Percentiles rank a stretch among this genome's conserved stretches.
Conservation (phyloP, 2,329 filamentous ascomycete genomes). For the Ciborinia camelliae region DNA sequence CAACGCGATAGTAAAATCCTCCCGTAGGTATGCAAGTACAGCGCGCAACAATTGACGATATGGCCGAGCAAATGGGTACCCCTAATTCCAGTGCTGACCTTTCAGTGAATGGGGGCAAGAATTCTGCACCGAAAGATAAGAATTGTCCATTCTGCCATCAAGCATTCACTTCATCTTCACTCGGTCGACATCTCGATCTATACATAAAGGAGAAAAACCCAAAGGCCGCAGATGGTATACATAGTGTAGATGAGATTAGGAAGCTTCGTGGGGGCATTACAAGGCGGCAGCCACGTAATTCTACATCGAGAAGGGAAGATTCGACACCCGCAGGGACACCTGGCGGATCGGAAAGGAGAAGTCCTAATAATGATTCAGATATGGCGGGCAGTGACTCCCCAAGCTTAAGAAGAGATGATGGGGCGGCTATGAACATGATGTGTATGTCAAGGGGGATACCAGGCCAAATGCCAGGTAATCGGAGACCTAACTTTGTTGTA, state of each 20-base stretch:
- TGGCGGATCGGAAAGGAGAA: slow-evolving; percentile 40
- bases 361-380: slow-evolving; percentile 36
- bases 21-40: slow-evolving; percentile 4
- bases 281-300: slow-evolving; percentile 72
- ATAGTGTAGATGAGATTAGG: slow-evolving; percentile 85
- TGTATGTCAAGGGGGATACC: background rate
- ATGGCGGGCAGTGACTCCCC: slow-evolving; percentile 37
- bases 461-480: slow-evolving; percentile 33
- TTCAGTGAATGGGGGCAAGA: slow-evolving; percentile 35
- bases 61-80: slow-evolving; percentile 38
- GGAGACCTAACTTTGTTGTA: slow-evolving; percentile 30
- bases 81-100: slow-evolving; percentile 37
- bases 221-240: slow-evolving; percentile 78
- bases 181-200: slow-evolving; percentile 89
- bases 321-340: slow-evolving; percentile 57
- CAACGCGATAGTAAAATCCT: background rate
- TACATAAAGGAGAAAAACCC: slow-evolving; percentile 95
- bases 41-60: slow-evolving; percentile 20
- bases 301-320: slow-evolving; percentile 50
- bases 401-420: slow-evolving; percentile 38
- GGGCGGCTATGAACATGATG: slow-evolving; percentile 38
- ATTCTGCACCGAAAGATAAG: slow-evolving; percentile 65
- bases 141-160: slow-evolving; percentile 85
- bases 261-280: slow-evolving; percentile 83
- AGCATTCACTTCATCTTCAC: slow-evolving; percentile 86